These are phyloP conservation scores for Zymoseptoria ardabiliae DNA, from an alignment of 2,329 filamentous ascomycete species.

Conservation along the genomic window DNA sequence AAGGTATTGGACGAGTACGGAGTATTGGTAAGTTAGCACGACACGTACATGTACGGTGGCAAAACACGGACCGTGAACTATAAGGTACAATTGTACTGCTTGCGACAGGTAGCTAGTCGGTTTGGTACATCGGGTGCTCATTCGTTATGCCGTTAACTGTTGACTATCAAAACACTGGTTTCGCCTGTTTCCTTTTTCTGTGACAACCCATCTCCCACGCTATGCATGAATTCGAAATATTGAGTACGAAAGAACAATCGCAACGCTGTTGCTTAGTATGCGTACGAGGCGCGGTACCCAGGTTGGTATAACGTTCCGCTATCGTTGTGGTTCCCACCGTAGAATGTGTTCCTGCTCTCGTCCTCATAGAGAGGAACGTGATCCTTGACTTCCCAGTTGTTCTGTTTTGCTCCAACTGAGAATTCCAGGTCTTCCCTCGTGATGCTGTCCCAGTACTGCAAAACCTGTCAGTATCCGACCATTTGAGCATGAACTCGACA, in stretches of 20 bases:
- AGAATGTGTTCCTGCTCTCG: conserved; percentile 65
- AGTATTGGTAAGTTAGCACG: background rate
- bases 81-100: too few species aligned
- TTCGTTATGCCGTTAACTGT: conserved; percentile 12
- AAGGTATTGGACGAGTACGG: too few species aligned
- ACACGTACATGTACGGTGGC: background rate
- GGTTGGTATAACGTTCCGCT: conserved; percentile 38
- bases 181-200: background rate
- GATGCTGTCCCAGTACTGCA: conserved; percentile 96
- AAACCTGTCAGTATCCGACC: background rate
- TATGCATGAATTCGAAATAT: conserved; percentile 2
- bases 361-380: conserved; percentile 69
- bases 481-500: too few species aligned
- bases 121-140: background rate
- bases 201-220: conserved; percentile 8
- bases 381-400: conserved; percentile 98
- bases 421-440: conserved; percentile 98
- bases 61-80: background rate
- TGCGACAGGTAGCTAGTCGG: too few species aligned
- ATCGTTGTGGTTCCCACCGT: conserved; percentile 56
- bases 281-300: conserved; percentile 14
- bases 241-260: background rate
- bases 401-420: conserved; percentile 87
- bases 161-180: conserved; percentile 3
- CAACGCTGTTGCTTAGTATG: conserved; percentile 10